A percentile compares a stretch with the other conserved stretches of the same genome.
phyloP scores from a whole-genome alignment of 768 basidiomycete genomes.

The Pilatotrama ljubarskyi region DNA sequence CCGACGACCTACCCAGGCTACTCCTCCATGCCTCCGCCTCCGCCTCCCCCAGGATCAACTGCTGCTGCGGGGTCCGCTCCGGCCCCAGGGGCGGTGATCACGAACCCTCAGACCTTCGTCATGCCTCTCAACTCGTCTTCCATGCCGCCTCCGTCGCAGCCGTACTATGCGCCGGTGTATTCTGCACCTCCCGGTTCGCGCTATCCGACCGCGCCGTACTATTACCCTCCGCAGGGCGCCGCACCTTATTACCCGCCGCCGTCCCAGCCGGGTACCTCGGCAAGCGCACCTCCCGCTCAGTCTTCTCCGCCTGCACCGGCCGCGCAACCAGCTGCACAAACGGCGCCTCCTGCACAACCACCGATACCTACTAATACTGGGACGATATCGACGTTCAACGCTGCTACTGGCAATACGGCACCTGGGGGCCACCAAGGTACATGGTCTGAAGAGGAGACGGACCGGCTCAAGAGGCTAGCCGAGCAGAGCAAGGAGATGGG shows the following conservation, averaged over 20 bases:
- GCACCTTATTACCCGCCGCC: constrained; percentile 27
- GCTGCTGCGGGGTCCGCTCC: constrained; percentile 35
- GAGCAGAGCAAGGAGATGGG: constrained; percentile 58
- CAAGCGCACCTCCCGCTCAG: constrained; percentile 19
- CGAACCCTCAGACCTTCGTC: constrained; percentile 72
- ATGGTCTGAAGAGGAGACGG: constrained; percentile 79
- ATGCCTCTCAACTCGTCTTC: constrained; percentile 54
- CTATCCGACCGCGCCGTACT: constrained; percentile 68
- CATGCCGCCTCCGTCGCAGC: constrained; percentile 46
- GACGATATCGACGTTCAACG: constrained; percentile 28
- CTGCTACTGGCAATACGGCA: constrained; percentile 27
- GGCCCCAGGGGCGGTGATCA: constrained; percentile 53
- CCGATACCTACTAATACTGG: constrained; percentile 20
- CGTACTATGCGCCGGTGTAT: constrained; percentile 41
- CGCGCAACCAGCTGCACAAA: constrained; percentile 1
- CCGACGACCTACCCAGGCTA: constrained; percentile 28
- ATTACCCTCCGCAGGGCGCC: constrained; percentile 45
- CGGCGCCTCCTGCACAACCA: constrained; percentile 9
- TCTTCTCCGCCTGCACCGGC: constrained; percentile 35
- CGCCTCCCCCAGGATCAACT: constrained; percentile 27
- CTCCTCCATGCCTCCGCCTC: constrained; percentile 32
- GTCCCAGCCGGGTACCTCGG: constrained; percentile 4
- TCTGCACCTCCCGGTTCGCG: constrained; percentile 35
- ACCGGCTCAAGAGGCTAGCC: constrained; percentile 63
- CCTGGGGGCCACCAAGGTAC: constrained; percentile 59